A percentile compares a stretch with the other conserved stretches of the same genome.
Evolutionary conservation across 1,139 yeast species (phyloP).

Genomic region (Tardiomyces depauwii): DNA sequence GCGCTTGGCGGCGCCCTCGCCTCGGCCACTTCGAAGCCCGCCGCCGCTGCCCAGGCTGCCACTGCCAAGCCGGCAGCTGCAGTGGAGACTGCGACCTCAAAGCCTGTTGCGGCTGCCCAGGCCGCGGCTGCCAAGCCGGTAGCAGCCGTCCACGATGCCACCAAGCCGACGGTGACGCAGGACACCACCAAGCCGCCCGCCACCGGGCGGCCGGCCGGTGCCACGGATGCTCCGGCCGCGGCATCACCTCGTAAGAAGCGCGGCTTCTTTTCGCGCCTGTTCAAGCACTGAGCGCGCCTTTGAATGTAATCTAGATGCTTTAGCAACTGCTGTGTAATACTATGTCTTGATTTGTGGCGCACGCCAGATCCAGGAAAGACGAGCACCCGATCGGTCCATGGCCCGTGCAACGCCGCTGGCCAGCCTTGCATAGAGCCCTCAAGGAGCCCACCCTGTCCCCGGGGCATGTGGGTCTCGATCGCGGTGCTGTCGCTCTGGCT

Average conservation of each 20-base stretch:
- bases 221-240: not conserved
- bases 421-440: too few relatives aligned
- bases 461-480: too few relatives aligned
- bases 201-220: not conserved
- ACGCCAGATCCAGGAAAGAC: too few relatives aligned
- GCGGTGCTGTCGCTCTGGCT: too few relatives aligned
- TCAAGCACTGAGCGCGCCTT: not conserved
- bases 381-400: too few relatives aligned
- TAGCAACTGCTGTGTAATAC: too few relatives aligned
- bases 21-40: constrained; percentile 1
- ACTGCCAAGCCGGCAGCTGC: constrained; percentile 1
- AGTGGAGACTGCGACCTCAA: constrained; percentile 1
- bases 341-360: too few relatives aligned
- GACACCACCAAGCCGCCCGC: not conserved
- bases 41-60: constrained; percentile 4
- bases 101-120: constrained; percentile 1
- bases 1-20: not conserved
- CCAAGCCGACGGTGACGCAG: not conserved
- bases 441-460: too few relatives aligned
- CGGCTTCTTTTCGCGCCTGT: constrained; percentile 4
- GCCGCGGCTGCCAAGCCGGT: constrained; percentile 11
- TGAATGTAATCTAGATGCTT: not conserved
- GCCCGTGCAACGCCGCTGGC: too few relatives aligned
- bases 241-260: not conserved
- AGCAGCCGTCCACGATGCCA: constrained; percentile 7